Base-by-base conservation (phyloP, 495 filamentous ascomycete genomes). In the Aspergillus mulundensis region DNA sequence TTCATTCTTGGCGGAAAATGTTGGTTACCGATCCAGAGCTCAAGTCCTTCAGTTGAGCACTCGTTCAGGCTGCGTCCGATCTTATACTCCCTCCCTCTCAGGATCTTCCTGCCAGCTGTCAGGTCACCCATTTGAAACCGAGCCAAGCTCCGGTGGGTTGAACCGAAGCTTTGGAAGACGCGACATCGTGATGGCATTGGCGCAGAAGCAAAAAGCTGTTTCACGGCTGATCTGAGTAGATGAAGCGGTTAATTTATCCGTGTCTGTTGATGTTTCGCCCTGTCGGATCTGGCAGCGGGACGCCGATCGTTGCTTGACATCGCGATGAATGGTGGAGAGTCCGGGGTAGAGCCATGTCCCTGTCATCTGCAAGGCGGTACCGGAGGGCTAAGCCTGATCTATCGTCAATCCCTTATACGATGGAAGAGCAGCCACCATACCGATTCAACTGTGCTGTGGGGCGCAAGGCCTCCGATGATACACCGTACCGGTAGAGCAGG, bases 221-320 rank as follows among this genome's bases (percentile, higher is more conserved):
- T 10, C 32, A 36, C 12, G 2, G 32, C 32, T 36, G 32, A 36
- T 36, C 6, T 3, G 8, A 28, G 25, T 36, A 36, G 32, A 15
- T 11, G 32, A 11, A 36, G 32, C 32, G 12, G 32, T 15, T 18
- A 56, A 50, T 56, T 19, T 43, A 56, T 50, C 45, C 19, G 45
- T 1, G 28, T 50, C 45, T 50, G 38, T 46, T 41, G 38, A 23
- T 19, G 46, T 50, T 50, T 56, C 48, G 25, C 53, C 54, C 45
- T 56, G 53, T 49, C 48, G 32, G 23, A 50, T 56, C 10, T 20
- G 54, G 54, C 30, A 56, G 47, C 38, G 38, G 25, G 23, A 53
- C n/a, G 50, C 50, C 50, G 54, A 55, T 47, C 53, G 16, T 6
- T 15, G 43, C 43, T 24, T 21, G 19, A 7, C 32, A 36, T 36